Conservation (phyloP, 202 grass and related monocot species). For the Miscanthus sacchariflorus region DNA sequence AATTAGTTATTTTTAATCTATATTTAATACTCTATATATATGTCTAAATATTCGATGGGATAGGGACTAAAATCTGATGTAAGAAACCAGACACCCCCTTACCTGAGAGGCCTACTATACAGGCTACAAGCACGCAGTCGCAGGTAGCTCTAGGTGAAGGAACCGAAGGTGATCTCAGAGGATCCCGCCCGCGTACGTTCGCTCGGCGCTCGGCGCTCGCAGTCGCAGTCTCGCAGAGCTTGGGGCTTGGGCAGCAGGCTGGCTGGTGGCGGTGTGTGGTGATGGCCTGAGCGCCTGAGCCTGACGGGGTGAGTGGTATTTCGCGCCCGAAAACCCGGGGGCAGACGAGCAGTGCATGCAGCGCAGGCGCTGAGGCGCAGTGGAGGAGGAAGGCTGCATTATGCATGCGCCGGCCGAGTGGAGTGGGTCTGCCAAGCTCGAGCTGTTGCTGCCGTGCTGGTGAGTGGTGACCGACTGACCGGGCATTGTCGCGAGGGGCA, state of each 20-base stretch:
- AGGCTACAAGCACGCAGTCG: too few species aligned
- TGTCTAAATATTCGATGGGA: too few species aligned
- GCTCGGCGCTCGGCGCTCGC: neutral
- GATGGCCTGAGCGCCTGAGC: neutral
- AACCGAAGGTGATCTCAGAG: neutral
- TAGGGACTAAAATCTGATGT: too few species aligned
- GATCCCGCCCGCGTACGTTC: neutral
- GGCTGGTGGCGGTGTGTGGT: neutral
- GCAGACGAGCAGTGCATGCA: neutral
- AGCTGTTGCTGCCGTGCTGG: neutral
- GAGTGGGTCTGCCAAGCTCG: too few species aligned
- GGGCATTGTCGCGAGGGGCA: neutral
- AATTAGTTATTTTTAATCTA: too few species aligned
- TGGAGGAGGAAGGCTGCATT: too few species aligned
- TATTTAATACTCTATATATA: too few species aligned
- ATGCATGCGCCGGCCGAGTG: too few species aligned
- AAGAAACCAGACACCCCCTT: too few species aligned
- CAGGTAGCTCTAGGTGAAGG: neutral
- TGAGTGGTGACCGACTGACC: neutral
- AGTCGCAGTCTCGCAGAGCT: neutral
- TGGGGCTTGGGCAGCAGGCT: neutral
- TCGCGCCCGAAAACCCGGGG: conserved; percentile 53
- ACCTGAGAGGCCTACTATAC: too few species aligned
- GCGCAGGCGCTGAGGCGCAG: too few species aligned
- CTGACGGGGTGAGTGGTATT: conserved; percentile 15